Conservation (phyloP, 129 eudicot species). For the Centrapalus pauciflorus region DNA sequence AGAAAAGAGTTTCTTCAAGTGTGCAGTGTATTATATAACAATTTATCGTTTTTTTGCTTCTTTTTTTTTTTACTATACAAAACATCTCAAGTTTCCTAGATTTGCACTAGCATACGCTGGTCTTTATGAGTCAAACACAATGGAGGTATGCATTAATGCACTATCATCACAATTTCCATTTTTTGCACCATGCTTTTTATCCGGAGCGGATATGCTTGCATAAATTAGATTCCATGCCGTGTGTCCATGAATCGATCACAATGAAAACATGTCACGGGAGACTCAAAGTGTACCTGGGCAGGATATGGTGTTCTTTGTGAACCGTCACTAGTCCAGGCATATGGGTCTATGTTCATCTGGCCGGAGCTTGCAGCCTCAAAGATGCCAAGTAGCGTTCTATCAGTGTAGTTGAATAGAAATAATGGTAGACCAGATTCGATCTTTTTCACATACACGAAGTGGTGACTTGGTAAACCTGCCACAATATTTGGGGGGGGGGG, state of each 20-base stretch:
- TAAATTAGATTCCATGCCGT: too few species aligned
- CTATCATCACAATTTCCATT: too few species aligned
- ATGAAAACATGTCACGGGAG: conserved; percentile 5
- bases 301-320: conserved; percentile 59
- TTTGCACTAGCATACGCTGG: too few species aligned
- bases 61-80: not conserved
- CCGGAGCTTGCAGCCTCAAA: conserved; percentile 91
- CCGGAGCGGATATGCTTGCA: too few species aligned
- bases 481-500: too few species aligned
- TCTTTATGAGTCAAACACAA: not conserved
- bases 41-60: not conserved
- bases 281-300: conserved; percentile 58
- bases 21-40: not conserved
- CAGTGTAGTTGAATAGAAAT: conserved; percentile 67
- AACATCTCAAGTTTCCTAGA: too few species aligned
- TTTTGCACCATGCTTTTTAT: too few species aligned
- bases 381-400: conserved; percentile 63
- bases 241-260: too few species aligned
- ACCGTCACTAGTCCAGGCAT: conserved; percentile 82
- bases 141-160: too few species aligned
- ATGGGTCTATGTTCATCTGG: conserved; percentile 61
- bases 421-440: conserved; percentile 80
- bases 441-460: conserved; percentile 55
- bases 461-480: conserved; percentile 70
- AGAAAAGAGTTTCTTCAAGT: not conserved